Base-by-base conservation (phyloP, 176 grass and related monocot genomes). In the Phoenix dactylifera region DNA sequence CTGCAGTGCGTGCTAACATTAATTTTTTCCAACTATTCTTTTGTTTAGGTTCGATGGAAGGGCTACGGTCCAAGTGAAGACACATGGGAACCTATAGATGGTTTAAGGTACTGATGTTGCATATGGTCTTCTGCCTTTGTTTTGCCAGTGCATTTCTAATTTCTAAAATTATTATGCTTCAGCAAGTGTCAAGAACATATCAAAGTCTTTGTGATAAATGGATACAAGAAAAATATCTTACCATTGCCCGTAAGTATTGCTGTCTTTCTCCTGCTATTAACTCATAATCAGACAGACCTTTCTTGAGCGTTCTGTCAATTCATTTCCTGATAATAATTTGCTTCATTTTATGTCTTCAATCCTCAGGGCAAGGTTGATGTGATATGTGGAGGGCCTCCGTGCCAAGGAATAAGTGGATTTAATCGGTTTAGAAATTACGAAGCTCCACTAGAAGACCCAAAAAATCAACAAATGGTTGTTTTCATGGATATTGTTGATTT, bases 351-450 rank as follows among this genome's bases (percentile, higher is more conserved):
- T 24, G 75, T 16, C 50, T 9, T 16, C 22, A 44, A 16, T 60
- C 63, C 2, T 67, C 7, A 97, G 92, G 87, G 84, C 18, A 75
- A 64, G 15, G 92, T 79, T 16, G 92, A 97, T 62, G 81, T 91
- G 4, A 78, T 97, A 0, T 97, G 92, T 67, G 92, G 92, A 4
- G 87, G 87, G 0, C 92, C 92, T 16, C 92, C 92, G 0, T 97
- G 92, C 25, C 87, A 97, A 82, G 92, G 92, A 0, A 97, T 97
- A 0, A 90, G 86, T 44, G 92, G 92, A 5, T 97, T 91, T 49
- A 97, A 97, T 49, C 59, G 87, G n/a, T 97, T 97, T n/a, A 70
- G 92, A 49, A 97, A 97, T 26, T 17, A 49, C 24, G 6, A 77
- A 1, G 68, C 89, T 57, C 87, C 92, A 12, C 59, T 97, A 2